These are phyloP conservation scores for Zea mays DNA, from an alignment of 176 grass and related monocot genomes.

Conservation along the genomic window Zm-B73-REFERENCE-NAM-5.0 NC_050097.1:194332001-194332500, in stretches of 20 bases:
- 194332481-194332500: slow-evolving; percentile 65
- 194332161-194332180: slow-evolving; percentile 99
- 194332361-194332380: slow-evolving; percentile 73
- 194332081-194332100: slow-evolving; percentile 26
- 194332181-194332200: slow-evolving; percentile 91
- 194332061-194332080: slow-evolving; percentile 45
- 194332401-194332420: slow-evolving; percentile 88
- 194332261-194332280: slow-evolving; percentile 55
- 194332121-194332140: slow-evolving; percentile 96
- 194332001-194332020: neutral
- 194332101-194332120: slow-evolving; percentile 87
- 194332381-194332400: slow-evolving; percentile 87
- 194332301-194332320: slow-evolving; percentile 80
- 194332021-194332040: slow-evolving; percentile 88
- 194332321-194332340: slow-evolving; percentile 83
- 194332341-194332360: slow-evolving; percentile 79
- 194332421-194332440: slow-evolving; percentile 80
- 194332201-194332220: slow-evolving; percentile 94
- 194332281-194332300: slow-evolving; percentile 47
- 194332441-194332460: slow-evolving; percentile 44
- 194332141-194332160: slow-evolving; percentile 68
- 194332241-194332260: slow-evolving; percentile 64
- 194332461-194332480: slow-evolving; percentile 94
- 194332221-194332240: slow-evolving; percentile 86
- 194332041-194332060: slow-evolving; percentile 86